Evolutionary conservation across 2,329 filamentous ascomycete genomes (phyloP).

Genomic region (Talaromyces sp.): DNA sequence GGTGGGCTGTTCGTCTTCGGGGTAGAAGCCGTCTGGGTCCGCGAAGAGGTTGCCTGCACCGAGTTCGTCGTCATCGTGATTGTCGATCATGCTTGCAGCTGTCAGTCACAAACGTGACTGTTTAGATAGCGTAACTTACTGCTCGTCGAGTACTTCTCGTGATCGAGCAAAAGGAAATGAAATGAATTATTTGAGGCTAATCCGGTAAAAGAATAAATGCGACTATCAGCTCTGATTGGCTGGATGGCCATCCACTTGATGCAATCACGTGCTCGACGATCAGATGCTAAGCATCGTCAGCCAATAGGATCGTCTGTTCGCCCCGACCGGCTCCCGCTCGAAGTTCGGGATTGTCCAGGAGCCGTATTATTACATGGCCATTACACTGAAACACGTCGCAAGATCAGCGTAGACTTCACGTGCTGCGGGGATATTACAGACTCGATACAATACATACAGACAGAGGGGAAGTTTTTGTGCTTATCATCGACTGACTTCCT

Average conservation of each 20-base stretch:
- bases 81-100: constrained; percentile 24
- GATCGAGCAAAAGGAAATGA: background rate
- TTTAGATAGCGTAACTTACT: background rate
- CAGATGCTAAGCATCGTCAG: background rate
- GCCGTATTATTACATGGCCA: background rate
- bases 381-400: background rate
- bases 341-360: background rate
- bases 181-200: constrained; percentile 4
- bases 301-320: background rate
- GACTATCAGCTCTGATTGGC: background rate
- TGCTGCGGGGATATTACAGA: constrained; percentile 17
- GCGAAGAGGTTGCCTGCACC: constrained; percentile 61
- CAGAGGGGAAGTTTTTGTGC: constrained; percentile 4
- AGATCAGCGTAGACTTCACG: constrained; percentile 3
- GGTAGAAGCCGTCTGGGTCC: constrained; percentile 78
- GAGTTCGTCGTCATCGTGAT: constrained; percentile 25
- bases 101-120: background rate
- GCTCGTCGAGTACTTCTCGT: background rate
- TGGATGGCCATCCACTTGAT: background rate
- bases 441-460: background rate
- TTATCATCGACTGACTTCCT: constrained; percentile 1
- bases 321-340: background rate
- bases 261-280: constrained; percentile 5
- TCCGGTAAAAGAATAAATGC: background rate
- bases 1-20: constrained; percentile 72